phyloP scores from a whole-genome alignment of 495 filamentous ascomycete genomes.

The Eremomyces bilateralis region DNA sequence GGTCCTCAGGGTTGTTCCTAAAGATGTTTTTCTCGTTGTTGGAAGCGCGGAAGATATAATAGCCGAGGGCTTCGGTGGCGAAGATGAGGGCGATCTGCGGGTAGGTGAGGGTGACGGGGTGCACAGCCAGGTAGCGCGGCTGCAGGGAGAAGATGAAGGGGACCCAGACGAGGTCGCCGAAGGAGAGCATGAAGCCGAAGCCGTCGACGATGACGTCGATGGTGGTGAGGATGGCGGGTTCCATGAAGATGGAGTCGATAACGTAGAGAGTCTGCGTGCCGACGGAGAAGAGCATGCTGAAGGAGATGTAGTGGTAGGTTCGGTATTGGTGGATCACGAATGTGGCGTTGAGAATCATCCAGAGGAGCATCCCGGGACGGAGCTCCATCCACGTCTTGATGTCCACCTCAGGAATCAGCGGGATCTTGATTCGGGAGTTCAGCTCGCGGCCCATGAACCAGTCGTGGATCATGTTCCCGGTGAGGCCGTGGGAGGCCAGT shows the following conservation, averaged over 20 bases:
- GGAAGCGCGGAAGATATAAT: slow-evolving; percentile 72
- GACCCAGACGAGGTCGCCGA: slow-evolving; percentile 86
- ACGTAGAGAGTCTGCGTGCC: slow-evolving; percentile 66
- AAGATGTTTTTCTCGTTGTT: slow-evolving; percentile 94
- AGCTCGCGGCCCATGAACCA: slow-evolving; percentile 96
- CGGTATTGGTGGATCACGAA: slow-evolving; percentile 78
- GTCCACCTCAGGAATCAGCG: slow-evolving; percentile 63
- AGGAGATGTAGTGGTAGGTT: slow-evolving; percentile 59
- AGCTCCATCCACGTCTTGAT: slow-evolving; percentile 84
- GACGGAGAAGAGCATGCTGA: slow-evolving; percentile 68
- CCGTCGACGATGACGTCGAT: slow-evolving; percentile 93
- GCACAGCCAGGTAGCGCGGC: slow-evolving; percentile 65
- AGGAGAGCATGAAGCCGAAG: slow-evolving; percentile 92
- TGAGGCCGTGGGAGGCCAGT: slow-evolving; percentile 59
- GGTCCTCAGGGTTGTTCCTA: slow-evolving; percentile 71
- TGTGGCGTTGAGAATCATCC: slow-evolving; percentile 69
- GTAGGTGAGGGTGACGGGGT: slow-evolving; percentile 56
- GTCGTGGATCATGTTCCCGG: slow-evolving; percentile 79
- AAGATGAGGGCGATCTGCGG: slow-evolving; percentile 38
- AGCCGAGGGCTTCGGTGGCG: slow-evolving; percentile 42
- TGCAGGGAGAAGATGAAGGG: slow-evolving; percentile 79
- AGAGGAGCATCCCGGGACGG: slow-evolving; percentile 75
- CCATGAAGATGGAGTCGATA: slow-evolving; percentile 73
- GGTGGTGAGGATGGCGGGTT: slow-evolving; percentile 78
- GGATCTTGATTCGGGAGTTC: slow-evolving; percentile 68